These are phyloP conservation scores for Fusarium haematococcum DNA, from an alignment of 2,329 filamentous ascomycete genomes.

Conservation along the genomic window DNA sequence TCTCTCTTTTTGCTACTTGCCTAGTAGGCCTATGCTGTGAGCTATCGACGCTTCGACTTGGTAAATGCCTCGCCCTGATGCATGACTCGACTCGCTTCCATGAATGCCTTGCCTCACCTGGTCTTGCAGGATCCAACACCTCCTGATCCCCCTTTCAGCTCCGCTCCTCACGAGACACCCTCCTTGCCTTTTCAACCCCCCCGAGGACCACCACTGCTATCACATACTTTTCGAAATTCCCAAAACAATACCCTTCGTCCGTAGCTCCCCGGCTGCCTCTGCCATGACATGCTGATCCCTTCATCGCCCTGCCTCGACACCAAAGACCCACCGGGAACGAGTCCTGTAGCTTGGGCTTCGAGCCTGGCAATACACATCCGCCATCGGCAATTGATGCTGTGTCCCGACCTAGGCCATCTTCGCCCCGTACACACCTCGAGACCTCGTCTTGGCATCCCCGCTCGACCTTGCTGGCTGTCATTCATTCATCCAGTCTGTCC, in stretches of 20 bases:
- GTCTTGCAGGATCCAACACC: conserved; percentile 11
- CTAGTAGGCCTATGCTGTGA: conserved; percentile 8
- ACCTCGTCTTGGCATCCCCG: conserved; percentile 11
- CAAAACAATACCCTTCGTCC: conserved; percentile 4
- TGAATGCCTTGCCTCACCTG: conserved; percentile 9
- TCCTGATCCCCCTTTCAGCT: background rate
- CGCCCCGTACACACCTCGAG: background rate
- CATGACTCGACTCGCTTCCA: background rate
- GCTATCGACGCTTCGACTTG: conserved; percentile 9
- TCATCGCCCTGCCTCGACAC: background rate
- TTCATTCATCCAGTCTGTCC: conserved; percentile 12
- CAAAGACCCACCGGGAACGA: background rate
- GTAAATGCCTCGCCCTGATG: conserved; percentile 24
- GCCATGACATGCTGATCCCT: conserved; percentile 6
- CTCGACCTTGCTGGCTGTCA: background rate
- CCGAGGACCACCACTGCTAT: conserved; percentile 8
- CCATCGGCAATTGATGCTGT: background rate
- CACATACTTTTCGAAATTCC: conserved; percentile 29
- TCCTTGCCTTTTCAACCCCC: background rate
- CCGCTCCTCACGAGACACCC: background rate
- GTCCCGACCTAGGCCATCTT: background rate
- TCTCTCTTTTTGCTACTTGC: conserved; percentile 19
- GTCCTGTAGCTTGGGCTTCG: background rate
- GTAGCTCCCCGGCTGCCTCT: background rate
- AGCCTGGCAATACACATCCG: conserved; percentile 1